Conservation (phyloP, 306 rosid genomes). For the Prunus mira region DNA sequence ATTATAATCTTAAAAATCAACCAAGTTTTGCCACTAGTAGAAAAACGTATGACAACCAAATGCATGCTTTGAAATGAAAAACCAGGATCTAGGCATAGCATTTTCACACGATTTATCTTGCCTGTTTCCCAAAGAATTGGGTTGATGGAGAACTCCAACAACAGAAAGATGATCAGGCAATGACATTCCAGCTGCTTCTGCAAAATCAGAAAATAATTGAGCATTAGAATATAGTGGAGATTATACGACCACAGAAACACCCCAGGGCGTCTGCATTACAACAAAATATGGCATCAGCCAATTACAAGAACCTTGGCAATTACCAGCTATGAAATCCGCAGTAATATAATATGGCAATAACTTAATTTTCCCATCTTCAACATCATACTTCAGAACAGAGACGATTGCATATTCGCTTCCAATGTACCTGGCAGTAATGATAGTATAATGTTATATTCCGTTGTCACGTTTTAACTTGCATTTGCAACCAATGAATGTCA, state of each 20-base stretch:
- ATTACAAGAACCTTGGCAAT: conserved; percentile 15
- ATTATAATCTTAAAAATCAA: conserved; percentile 10
- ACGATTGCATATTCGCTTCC: conserved; percentile 84
- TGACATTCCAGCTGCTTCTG: conserved; percentile 72
- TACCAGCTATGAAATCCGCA: conserved; percentile 70
- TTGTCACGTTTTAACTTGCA: conserved; percentile 8
- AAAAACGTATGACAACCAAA: conserved; percentile 23
- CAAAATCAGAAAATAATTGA: conserved; percentile 27
- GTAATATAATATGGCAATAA: conserved; percentile 77
- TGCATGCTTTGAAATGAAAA: conserved; percentile 23
- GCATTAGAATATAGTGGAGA: background rate
- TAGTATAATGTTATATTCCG: conserved; percentile 20
- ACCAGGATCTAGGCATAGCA: conserved; percentile 30
- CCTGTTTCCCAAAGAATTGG: conserved; percentile 77
- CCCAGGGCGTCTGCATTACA: background rate
- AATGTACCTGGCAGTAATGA: conserved; percentile 60
- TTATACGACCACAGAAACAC: background rate
- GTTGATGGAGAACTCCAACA: conserved; percentile 76
- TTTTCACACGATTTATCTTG: conserved; percentile 35
- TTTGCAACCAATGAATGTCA: conserved; percentile 11
- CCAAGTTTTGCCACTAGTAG: conserved; percentile 4
- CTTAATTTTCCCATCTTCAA: conserved; percentile 47
- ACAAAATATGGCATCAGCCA: conserved; percentile 18
- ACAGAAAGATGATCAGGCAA: conserved; percentile 70
- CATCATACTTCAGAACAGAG: conserved; percentile 54